Evolutionary conservation across 176 grass and related monocot genomes (phyloP), one percentile per base, ranked within the genome.

Genomic region (Aegilops bicornis): DNA sequence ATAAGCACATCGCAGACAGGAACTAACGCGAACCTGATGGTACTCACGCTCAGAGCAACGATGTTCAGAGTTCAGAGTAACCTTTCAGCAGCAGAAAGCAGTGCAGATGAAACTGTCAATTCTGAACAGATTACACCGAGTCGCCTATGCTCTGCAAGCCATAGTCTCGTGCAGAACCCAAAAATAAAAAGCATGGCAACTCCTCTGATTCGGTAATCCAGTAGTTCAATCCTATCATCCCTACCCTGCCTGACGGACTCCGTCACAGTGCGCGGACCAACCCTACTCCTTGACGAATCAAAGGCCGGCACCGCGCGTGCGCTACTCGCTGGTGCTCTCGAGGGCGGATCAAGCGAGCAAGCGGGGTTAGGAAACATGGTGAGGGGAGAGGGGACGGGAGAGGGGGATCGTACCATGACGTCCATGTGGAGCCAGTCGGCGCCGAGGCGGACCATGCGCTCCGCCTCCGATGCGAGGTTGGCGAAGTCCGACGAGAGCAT

Each of bases 381-480:
- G 52, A 5, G 9, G 31, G 10, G 25, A 31, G 32, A 12, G 24
- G 47, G 84, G 54, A 20, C 6, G 50, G 50, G 5, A 5, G 54
- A 19, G 19, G 19, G 6, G 30, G 13, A 43, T 40, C 74, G 32
- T 90, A 98, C 97, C 97, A 99, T 99, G 89, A 96, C 96, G 85
- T 99, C 97, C 97, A 99, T 99, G 92, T 96, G 97, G 73, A 99
- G 92, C 97, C 97, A 99, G 73, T 99, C 97, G 59, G 97, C 97
- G n/a, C 97, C 94, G 70, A 94, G 93, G 86, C 82, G 76, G 66
- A 96, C 20, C 94, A 99, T 99, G 54, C 89, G 35, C 19, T 82
- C 80, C 22, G 80, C 80, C 66, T 82, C 80, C 66, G 80, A 31
- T 47, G 80, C 80, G 66, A 82, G 80, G 80, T 82, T 82, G 80